Evolutionary conservation across 2,329 filamentous ascomycete species (phyloP), one percentile per base, ranked within the genome.

Genomic region (Sporothrix pallida): DNA sequence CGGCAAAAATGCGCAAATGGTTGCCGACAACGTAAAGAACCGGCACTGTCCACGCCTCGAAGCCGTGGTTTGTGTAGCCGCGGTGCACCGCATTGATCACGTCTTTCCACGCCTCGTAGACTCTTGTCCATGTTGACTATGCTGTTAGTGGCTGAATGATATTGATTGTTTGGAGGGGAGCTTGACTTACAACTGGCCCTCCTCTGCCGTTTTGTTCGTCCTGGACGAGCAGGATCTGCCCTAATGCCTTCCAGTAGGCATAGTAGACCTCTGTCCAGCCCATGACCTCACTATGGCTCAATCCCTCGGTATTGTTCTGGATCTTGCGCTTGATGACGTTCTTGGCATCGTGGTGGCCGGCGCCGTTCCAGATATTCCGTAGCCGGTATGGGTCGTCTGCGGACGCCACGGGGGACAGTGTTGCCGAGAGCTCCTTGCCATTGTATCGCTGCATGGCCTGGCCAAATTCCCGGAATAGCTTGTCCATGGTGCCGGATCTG

Each of bases 11-110:
- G 74, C 96, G 88, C 74, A 99, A 83, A 80, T 97, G 94, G 82
- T 94, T 97, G 72, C 94, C 95, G 31, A 92, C 91, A 71, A 92
- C 88, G 80, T 98, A 98, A 54, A 99, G 86, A 79, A 93, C 95
- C 3, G 96, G 95, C 70, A 99, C 90, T 0, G 94, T 96, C 95
- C 96, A 99, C 46, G 94, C 91, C 76, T 93, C 91, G 78, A 98
- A 93, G 2, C 89, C 87, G 72, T 87, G 86, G 76, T 88, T 91
- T 50, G 90, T 91, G 80, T 98, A 98, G 46, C 94, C 94, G 77
- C 94, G 89, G 74, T 95, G 91, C 54, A 98, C 85, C 67, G 87
- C 85, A 76, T 92, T 92, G 63, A 92, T 89, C 75, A 98, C 80
- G 56, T 97, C 93, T 80, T 93, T 97, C 95, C 96, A 98, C 12